Base-by-base conservation (phyloP, 1,139 yeast species). In the Arxiozyma telluris region DNA sequence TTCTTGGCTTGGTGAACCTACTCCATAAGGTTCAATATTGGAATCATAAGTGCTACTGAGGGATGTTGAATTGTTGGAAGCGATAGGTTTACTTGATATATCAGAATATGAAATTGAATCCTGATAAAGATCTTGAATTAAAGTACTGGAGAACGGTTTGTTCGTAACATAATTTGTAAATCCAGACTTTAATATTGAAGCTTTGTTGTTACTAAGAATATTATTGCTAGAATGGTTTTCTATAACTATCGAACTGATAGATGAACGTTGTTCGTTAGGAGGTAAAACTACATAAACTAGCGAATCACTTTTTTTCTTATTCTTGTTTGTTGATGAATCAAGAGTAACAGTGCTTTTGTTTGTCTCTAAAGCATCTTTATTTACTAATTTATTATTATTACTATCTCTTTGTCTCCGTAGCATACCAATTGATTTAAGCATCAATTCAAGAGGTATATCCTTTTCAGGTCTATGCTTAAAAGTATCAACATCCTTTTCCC, bases 351-450 rank as follows among this genome's bases (percentile, higher is more conserved):
- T 21, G 15, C n/a, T 41, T 3, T 18, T 9, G 18, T 41, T 18
- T 18, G 15, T 41, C 3, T 15, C 20, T 8, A 15, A 23, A 6
- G 41, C 7, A 21, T 44, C 46, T 15, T 30, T 39, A 42, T 23
- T 9, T 11, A 22, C 11, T 22, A 15, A 25, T 20, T 25, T 17
- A 22, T 49, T 25, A 30, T 17, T 20, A 47, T 12, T 22, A 7
- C 1, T 17, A 20, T 49, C 27, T 23, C 44, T 38, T 38, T 43
- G 42, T 15, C 42, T 39, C 62, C 82, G 84, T 71, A 88, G 73
- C 82, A 87, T 81, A 47, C 87, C 83, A 60, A 89, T 84, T 2
- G 96, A 87, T 71, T 84, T 77, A 64, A 76, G 84, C 81, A 89
- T 83, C 62, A 89, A 96, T 50, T 84, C 80, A 1, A 96, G 96